phyloP scores from a whole-genome alignment of 2,329 filamentous ascomycete genomes.

The Penicillium sp. region DNA sequence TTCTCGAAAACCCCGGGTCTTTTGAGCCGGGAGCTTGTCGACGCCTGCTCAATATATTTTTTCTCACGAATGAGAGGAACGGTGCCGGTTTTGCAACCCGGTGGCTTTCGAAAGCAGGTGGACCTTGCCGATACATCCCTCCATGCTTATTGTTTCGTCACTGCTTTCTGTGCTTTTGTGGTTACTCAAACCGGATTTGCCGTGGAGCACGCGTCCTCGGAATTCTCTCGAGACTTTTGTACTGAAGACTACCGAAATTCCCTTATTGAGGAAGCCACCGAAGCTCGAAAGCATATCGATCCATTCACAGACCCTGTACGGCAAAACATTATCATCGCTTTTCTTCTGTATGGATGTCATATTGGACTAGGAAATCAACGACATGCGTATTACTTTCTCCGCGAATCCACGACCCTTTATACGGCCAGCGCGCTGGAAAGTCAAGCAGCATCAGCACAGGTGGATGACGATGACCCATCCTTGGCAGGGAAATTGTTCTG shows the following conservation, averaged over 20 bases:
- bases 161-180: conserved; percentile 42
- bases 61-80: conserved; percentile 25
- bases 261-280: conserved; percentile 32
- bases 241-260: conserved; percentile 12
- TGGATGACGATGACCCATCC: conserved; percentile 47
- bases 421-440: conserved; percentile 45
- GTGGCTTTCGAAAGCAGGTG: conserved; percentile 26
- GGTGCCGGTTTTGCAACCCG: conserved; percentile 31
- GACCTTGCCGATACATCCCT: conserved; percentile 21
- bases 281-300: conserved; percentile 22
- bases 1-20: conserved; percentile 9
- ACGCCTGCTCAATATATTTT: conserved; percentile 23
- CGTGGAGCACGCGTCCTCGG: not conserved
- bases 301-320: conserved; percentile 23
- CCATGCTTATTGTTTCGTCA: conserved; percentile 33
- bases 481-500: conserved; percentile 59
- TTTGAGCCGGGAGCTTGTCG: conserved; percentile 11
- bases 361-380: conserved; percentile 67
- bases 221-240: not conserved
- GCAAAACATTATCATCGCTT: conserved; percentile 60
- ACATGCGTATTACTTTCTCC: conserved; percentile 70
- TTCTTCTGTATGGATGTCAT: conserved; percentile 68
- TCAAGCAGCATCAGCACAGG: conserved; percentile 52
- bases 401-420: conserved; percentile 71
- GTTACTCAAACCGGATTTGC: conserved; percentile 26